phyloP scores from a whole-genome alignment of 108 stramenopile species.

The Fistulifera pelliculosa region DNA sequence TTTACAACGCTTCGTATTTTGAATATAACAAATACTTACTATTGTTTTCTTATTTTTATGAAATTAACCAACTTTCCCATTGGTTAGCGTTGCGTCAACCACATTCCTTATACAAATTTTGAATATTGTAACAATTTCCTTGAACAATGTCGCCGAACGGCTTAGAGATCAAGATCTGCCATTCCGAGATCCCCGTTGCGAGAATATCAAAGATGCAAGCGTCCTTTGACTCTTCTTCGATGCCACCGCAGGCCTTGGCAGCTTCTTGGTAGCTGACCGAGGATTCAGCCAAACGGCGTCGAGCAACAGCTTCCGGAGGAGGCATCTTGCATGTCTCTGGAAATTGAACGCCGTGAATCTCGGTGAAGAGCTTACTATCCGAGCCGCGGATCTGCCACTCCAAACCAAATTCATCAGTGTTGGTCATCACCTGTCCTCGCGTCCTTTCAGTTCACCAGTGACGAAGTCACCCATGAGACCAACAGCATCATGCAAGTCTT shows the following conservation, averaged over 20 bases:
- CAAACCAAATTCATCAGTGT: slow-evolving; percentile 8
- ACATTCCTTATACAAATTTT: too few relatives aligned
- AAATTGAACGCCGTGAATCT: background rate
- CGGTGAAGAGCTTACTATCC: background rate
- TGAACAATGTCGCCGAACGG: too few relatives aligned
- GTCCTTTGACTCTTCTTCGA: background rate
- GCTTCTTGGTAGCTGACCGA: background rate
- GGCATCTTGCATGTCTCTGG: background rate
- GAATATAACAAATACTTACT: too few relatives aligned
- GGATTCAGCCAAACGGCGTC: slow-evolving; percentile 4
- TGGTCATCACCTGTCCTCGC: slow-evolving; percentile 7
- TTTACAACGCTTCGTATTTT: too few relatives aligned
- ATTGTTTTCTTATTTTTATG: too few relatives aligned
- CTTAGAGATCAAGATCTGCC: background rate
- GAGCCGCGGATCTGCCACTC: slow-evolving; percentile 7
- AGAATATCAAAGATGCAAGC: slow-evolving; percentile 13
- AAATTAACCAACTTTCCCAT: too few relatives aligned
- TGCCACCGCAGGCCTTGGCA: slow-evolving; percentile 5
- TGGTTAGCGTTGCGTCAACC: too few relatives aligned
- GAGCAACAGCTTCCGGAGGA: background rate
- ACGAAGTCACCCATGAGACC: slow-evolving; percentile 9
- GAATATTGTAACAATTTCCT: too few relatives aligned
- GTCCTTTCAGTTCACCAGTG: slow-evolving; percentile 3
- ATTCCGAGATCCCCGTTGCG: slow-evolving; percentile 13
- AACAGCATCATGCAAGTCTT: slow-evolving; percentile 12